These are phyloP conservation scores for Tremella mesenterica DNA, from an alignment of 768 basidiomycete genomes.

Conservation along the genomic window DNA sequence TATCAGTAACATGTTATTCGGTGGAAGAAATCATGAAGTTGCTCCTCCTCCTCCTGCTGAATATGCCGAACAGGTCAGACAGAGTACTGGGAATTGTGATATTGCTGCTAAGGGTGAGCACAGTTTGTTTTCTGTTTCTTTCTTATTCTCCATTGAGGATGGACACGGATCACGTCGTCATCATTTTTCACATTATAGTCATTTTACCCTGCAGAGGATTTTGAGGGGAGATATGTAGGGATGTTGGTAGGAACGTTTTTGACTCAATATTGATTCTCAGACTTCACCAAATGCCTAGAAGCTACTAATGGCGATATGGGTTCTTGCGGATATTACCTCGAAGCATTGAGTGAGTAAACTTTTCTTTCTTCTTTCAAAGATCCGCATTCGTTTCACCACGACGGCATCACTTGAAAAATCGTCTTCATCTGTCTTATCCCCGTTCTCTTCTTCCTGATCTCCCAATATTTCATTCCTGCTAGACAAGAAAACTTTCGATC, in stretches of 20 bases:
- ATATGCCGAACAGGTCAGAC: constrained; percentile 24
- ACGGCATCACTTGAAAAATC: too few species aligned
- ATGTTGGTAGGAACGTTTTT: not conserved
- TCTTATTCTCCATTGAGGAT: not conserved
- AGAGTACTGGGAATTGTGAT: constrained; percentile 31
- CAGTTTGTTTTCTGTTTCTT: not conserved
- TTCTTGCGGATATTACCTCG: constrained; percentile 43
- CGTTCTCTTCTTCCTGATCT: too few species aligned
- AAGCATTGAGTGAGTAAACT: constrained; percentile 33
- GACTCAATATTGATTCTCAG: constrained; percentile 11
- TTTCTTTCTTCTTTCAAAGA: not conserved
- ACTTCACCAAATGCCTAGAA: constrained; percentile 45
- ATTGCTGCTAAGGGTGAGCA: constrained; percentile 43
- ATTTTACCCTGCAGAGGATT: too few species aligned
- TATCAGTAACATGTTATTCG: constrained; percentile 43
- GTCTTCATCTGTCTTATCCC: too few species aligned
- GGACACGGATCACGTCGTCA: not conserved
- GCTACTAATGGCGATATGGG: constrained; percentile 42
- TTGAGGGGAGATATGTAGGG: too few species aligned
- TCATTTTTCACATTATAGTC: too few species aligned
- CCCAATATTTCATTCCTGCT: too few species aligned
- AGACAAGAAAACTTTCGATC: too few species aligned
- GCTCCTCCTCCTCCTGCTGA: constrained; percentile 34
- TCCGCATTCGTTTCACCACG: too few species aligned
- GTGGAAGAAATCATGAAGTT: constrained; percentile 24